These are phyloP conservation scores for Coniochaeta sp. DNA, from an alignment of 2,329 filamentous ascomycete species.

Conservation along the genomic window DNA sequence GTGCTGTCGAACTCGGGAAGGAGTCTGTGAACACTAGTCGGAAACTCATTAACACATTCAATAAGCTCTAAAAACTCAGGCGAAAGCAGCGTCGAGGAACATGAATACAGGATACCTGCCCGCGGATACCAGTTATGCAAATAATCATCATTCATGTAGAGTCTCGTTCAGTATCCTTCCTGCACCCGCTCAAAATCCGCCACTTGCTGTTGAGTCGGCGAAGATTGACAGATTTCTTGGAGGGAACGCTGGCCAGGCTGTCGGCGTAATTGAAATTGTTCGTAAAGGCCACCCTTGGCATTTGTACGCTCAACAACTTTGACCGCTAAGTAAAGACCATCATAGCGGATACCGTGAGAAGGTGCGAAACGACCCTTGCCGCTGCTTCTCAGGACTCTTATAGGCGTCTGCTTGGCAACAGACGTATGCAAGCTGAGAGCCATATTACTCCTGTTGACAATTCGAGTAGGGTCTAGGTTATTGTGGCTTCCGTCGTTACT, in stretches of 20 bases:
- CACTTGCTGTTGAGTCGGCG: conserved; percentile 9
- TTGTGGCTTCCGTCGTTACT: conserved; percentile 16
- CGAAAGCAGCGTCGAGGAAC: not conserved
- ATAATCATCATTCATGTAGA: not conserved
- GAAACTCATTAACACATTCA: too few relatives aligned
- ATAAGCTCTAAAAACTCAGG: not conserved
- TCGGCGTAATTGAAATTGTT: conserved; percentile 15
- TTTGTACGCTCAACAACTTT: conserved; percentile 4
- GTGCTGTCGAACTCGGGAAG: too few relatives aligned
- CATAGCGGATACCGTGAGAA: conserved; percentile 23
- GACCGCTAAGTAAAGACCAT: conserved; percentile 24
- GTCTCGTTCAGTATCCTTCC: conserved; percentile 9
- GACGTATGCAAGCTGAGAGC: conserved; percentile 16
- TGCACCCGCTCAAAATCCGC: conserved; percentile 8
- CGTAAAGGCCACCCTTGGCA: conserved; percentile 11
- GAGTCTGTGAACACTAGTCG: too few relatives aligned
- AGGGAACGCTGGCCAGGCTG: conserved; percentile 11
- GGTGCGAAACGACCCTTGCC: conserved; percentile 10
- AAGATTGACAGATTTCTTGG: conserved; percentile 4
- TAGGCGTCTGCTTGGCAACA: conserved; percentile 3
- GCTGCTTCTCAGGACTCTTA: conserved; percentile 22
- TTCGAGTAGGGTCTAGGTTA: conserved; percentile 6
- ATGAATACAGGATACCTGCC: too few relatives aligned
- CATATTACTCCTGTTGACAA: not conserved
- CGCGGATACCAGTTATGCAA: not conserved